Conservation (phyloP, 2,329 filamentous ascomycete genomes). For the Penicillium sp. region DNA sequence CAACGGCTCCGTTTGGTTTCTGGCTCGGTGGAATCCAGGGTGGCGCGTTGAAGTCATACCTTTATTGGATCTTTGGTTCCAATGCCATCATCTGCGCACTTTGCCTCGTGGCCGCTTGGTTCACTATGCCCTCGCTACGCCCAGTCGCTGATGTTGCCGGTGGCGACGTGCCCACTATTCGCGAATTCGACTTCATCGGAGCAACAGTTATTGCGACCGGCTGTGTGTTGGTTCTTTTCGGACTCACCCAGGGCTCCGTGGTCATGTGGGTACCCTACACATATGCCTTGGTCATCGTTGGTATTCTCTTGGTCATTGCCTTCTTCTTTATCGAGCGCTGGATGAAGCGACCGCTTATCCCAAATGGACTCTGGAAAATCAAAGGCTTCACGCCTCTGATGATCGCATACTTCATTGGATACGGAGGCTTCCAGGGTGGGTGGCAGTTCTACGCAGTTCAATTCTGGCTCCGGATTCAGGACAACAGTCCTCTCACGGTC, state of each 20-base stretch:
- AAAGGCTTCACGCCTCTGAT: constrained; percentile 43
- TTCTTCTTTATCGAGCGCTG: constrained; percentile 51
- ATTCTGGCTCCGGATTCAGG: constrained; percentile 36
- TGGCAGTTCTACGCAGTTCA: constrained; percentile 40
- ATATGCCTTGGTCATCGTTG: constrained; percentile 48
- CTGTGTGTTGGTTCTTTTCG: constrained; percentile 52
- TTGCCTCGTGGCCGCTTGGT: constrained; percentile 35
- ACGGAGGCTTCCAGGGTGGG: constrained; percentile 43
- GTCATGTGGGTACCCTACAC: constrained; percentile 51
- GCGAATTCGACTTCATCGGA: constrained; percentile 36
- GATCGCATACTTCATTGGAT: constrained; percentile 43
- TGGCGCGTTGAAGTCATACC: constrained; percentile 37
- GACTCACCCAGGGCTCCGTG: constrained; percentile 54
- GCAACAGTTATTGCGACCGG: constrained; percentile 37
- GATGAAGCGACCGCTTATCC: constrained; percentile 46
- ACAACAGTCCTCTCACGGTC: constrained; percentile 37
- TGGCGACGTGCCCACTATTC: constrained; percentile 26
- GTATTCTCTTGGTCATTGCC: constrained; percentile 43
- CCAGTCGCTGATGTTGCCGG: constrained; percentile 23
- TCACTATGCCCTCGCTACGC: constrained; percentile 37
- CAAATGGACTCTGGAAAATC: constrained; percentile 43
- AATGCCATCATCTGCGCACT: constrained; percentile 38
- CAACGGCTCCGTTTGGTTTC: constrained; percentile 46
- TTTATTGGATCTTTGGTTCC: constrained; percentile 44
- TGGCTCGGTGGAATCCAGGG: constrained; percentile 45